These are phyloP conservation scores for Lachnellula willkommii DNA, from an alignment of 2,329 filamentous ascomycete genomes.

Conservation along the genomic window DNA sequence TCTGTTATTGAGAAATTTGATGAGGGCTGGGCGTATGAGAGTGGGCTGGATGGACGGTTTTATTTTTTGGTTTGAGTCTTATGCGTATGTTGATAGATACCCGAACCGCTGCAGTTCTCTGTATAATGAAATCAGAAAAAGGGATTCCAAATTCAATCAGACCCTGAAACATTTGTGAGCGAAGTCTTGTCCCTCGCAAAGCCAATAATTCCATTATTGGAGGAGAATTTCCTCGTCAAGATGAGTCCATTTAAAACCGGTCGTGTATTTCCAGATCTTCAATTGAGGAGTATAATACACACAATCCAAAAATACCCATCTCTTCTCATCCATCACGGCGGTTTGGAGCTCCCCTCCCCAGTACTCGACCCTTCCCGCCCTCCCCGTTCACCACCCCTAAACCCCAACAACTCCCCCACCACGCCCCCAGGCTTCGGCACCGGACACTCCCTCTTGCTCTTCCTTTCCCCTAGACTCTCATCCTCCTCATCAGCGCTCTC, in stretches of 20 bases:
- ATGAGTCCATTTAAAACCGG: too few relatives aligned
- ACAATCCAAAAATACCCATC: neutral
- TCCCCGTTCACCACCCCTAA: slow-evolving; percentile 9
- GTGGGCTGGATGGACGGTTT: neutral
- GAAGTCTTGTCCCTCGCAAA: too few relatives aligned
- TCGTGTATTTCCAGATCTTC: too few relatives aligned
- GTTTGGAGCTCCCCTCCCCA: slow-evolving; percentile 19
- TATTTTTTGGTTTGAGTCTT: neutral
- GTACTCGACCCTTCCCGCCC: slow-evolving; percentile 10
- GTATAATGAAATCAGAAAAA: neutral
- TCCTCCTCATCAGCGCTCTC: slow-evolving; percentile 34
- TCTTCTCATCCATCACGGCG: slow-evolving; percentile 19
- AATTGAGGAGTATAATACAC: neutral
- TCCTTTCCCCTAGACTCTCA: slow-evolving; percentile 39
- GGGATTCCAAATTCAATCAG: neutral
- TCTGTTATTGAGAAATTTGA: neutral
- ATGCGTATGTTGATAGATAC: neutral
- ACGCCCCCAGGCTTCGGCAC: slow-evolving; percentile 84
- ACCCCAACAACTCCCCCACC: slow-evolving; percentile 61
- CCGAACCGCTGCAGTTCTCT: neutral
- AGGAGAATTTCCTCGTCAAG: neutral
- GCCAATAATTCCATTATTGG: neutral
- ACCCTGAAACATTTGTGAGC: neutral
- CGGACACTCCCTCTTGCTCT: slow-evolving; percentile 69
- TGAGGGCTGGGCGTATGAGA: neutral